Evolutionary conservation across 192 early-diverging fungal species (phyloP), one percentile per base, ranked within the genome.

Genomic region (Ramicandelaber brevisporus): DNA sequence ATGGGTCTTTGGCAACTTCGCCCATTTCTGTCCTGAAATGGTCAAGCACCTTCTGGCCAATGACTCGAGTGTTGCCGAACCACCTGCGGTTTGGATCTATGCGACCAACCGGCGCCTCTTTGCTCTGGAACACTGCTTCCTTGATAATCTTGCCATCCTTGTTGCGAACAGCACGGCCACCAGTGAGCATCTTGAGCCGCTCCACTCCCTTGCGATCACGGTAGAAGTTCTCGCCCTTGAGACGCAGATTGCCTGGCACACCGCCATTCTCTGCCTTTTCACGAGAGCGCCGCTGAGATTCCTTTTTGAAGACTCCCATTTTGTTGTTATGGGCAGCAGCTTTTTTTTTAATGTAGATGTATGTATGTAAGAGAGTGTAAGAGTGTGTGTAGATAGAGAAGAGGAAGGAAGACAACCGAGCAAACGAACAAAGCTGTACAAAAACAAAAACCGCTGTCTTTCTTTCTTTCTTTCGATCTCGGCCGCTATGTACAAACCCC

Each of bases 151-250:
- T 73, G 31, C 92, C 92, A 37, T 77, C 63, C 31, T 65, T 38
- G 53, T 98, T 65, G 30, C 87, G 65, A 17, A 61, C 65, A 10
- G 88, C 61, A 34, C 54, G 67, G 17, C 92, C 86, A 29, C 79
- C 74, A 46, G 78, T 89, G 37, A 86, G 64, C 74, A 98, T 80
- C 44, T 92, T 86, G 43, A 92, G 49, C 33, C 73, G 73, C 37
- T 80, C 72, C 10, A 92, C 70, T 46, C 86, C 82, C 48, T 85
- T 84, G 27, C 73, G 76, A 64, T 98, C 92, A 33, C 85, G 67
- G 68, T 98, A 98, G 57, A 95, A 98, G 64, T 98, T 98, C 44
- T 87, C 84, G 28, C 92, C 92, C 62, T 96, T 96, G 31, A 83
- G 65, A 44, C 65, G 64, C 25, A 73, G 45, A 49, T 81, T 81